These are phyloP conservation scores for Prinsepia uniflora DNA, from an alignment of 306 rosid genomes.

Conservation along the genomic window DNA sequence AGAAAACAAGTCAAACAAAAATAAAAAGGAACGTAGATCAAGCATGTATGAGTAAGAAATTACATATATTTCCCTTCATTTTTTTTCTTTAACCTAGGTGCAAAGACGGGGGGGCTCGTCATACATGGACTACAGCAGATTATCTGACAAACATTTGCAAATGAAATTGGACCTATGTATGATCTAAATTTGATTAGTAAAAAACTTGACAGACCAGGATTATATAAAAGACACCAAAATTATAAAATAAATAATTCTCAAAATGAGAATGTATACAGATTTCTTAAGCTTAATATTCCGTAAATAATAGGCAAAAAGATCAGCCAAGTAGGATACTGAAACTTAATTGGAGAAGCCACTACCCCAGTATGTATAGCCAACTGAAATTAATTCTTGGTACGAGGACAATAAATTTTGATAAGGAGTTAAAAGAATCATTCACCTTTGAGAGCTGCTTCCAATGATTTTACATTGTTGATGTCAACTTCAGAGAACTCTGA, in stretches of 20 bases:
- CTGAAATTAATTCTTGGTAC: background rate
- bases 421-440: slow-evolving; percentile 9
- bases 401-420: background rate
- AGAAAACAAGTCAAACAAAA: background rate
- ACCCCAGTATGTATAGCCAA: background rate
- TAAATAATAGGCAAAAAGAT: background rate
- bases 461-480: slow-evolving; percentile 43
- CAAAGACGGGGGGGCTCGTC: background rate
- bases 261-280: background rate
- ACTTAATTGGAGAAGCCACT: background rate
- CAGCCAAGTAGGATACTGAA: background rate
- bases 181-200: background rate
- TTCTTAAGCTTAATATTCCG: background rate
- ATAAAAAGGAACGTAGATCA: background rate
- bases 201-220: background rate
- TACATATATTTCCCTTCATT: background rate
- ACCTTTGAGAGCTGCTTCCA: slow-evolving; percentile 64
- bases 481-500: slow-evolving; percentile 63
- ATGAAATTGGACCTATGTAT: background rate
- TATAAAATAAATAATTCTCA: background rate
- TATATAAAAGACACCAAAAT: background rate
- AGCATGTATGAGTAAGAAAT: background rate
- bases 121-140: background rate
- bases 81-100: background rate
- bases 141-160: background rate